Evolutionary conservation across 1,284 basidiomycete genomes (phyloP).

Genomic region (Meripilus lineatus): DNA sequence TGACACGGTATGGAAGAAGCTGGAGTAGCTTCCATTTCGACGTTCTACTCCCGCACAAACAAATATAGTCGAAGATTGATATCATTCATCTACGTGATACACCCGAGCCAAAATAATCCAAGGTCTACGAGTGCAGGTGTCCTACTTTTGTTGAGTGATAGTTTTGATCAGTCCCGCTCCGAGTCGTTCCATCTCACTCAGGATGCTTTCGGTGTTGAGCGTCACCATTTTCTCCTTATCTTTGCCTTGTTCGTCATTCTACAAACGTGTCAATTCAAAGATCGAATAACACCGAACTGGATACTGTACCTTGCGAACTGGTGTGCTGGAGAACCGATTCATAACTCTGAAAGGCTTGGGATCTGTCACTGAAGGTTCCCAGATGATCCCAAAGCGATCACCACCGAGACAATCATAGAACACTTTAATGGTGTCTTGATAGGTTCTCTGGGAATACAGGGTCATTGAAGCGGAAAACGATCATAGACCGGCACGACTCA

Average conservation of each 20-base stretch:
- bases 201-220: slow-evolving; percentile 67
- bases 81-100: too few relatives aligned
- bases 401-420: slow-evolving; percentile 90
- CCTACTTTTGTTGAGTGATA: slow-evolving; percentile 10
- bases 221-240: slow-evolving; percentile 56
- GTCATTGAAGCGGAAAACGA: too few relatives aligned
- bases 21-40: too few relatives aligned
- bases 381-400: slow-evolving; percentile 75
- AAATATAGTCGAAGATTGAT: too few relatives aligned
- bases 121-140: background rate
- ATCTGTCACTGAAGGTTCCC: slow-evolving; percentile 70
- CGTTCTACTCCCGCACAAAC: too few relatives aligned
- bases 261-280: slow-evolving; percentile 8
- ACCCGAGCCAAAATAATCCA: too few relatives aligned
- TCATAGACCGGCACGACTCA: slow-evolving; percentile 28
- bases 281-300: slow-evolving; percentile 15
- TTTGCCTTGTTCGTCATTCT: slow-evolving; percentile 18
- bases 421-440: slow-evolving; percentile 74
- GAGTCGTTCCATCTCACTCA: slow-evolving; percentile 78
- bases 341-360: slow-evolving; percentile 75
- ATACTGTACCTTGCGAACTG: slow-evolving; percentile 38
- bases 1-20: slow-evolving; percentile 32
- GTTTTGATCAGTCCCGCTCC: slow-evolving; percentile 66
- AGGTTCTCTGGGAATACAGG: slow-evolving; percentile 53
- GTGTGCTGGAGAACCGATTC: slow-evolving; percentile 72